Evolutionary conservation across 306 rosid genomes (phyloP).

Genomic region (Hippophae gyantsensis): DNA sequence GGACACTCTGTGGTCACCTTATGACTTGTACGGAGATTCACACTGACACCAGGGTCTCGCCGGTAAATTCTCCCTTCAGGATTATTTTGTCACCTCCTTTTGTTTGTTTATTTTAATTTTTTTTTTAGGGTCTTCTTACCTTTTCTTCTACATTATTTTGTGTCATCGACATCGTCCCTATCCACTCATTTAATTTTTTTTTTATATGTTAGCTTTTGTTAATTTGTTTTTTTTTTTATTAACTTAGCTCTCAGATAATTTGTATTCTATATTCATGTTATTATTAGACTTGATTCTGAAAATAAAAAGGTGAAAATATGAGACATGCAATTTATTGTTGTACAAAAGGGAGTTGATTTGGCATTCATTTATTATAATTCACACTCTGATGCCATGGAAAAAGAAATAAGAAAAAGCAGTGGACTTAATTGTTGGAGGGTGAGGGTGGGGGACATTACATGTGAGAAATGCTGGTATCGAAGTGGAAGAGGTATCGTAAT

Average conservation of each 20-base stretch:
- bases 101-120: constrained; percentile 17
- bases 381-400: not conserved
- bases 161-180: constrained; percentile 9
- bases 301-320: constrained; percentile 19
- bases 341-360: not conserved
- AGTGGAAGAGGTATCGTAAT: constrained; percentile 4
- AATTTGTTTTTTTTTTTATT: not conserved
- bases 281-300: constrained; percentile 22
- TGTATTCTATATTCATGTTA: constrained; percentile 28
- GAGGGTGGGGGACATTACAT: constrained; percentile 8
- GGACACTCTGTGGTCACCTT: constrained; percentile 52
- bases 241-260: constrained; percentile 9
- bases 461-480: constrained; percentile 2
- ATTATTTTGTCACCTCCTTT: constrained; percentile 27
- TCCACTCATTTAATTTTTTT: constrained; percentile 15
- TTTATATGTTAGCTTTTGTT: constrained; percentile 1
- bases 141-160: constrained; percentile 8
- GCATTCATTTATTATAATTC: not conserved
- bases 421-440: not conserved
- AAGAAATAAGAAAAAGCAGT: not conserved
- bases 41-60: constrained; percentile 23
- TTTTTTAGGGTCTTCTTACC: not conserved
- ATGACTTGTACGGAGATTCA: constrained; percentile 50
- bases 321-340: constrained; percentile 23
- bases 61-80: constrained; percentile 34